These are phyloP conservation scores for Isatis lusitanica DNA, from an alignment of 441 rosid species.

Conservation along the genomic window DNA sequence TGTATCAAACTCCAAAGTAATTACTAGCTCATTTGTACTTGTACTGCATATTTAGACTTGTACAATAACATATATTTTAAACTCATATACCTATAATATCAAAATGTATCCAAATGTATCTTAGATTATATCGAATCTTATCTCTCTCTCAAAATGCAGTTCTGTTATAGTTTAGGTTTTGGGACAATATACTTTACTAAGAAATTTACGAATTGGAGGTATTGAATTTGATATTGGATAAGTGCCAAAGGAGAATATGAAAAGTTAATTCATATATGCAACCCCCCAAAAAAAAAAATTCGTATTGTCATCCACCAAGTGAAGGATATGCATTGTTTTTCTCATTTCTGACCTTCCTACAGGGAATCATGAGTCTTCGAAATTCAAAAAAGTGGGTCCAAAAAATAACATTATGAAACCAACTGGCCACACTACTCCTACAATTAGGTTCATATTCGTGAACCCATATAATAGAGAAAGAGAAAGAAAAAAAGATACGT, in stretches of 20 bases:
- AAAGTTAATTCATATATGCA: conserved; percentile 5
- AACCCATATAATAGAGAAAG: conserved; percentile 1
- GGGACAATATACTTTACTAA: background rate
- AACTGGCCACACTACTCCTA: conserved; percentile 18
- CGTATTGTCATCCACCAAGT: conserved; percentile 28
- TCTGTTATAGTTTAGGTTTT: background rate
- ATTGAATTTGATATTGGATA: background rate
- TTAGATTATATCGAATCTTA: background rate
- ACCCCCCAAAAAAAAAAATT: background rate
- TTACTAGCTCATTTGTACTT: background rate
- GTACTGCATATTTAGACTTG: background rate
- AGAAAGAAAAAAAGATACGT: conserved; percentile 5
- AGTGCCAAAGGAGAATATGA: conserved; percentile 8
- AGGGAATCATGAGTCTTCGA: conserved; percentile 28
- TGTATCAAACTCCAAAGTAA: background rate
- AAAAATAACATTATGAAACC: conserved; percentile 4
- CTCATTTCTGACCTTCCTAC: conserved; percentile 17
- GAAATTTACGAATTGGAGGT: background rate
- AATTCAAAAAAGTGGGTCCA: conserved; percentile 28
- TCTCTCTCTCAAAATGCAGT: background rate
- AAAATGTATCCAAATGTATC: background rate
- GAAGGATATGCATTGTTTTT: conserved; percentile 19
- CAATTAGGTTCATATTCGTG: conserved; percentile 13
- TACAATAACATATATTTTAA: background rate
- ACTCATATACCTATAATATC: background rate